Evolutionary conservation across 2,329 filamentous ascomycete genomes (phyloP), one percentile per base, ranked within the genome.

Genomic region (Calycina herbarum): DNA sequence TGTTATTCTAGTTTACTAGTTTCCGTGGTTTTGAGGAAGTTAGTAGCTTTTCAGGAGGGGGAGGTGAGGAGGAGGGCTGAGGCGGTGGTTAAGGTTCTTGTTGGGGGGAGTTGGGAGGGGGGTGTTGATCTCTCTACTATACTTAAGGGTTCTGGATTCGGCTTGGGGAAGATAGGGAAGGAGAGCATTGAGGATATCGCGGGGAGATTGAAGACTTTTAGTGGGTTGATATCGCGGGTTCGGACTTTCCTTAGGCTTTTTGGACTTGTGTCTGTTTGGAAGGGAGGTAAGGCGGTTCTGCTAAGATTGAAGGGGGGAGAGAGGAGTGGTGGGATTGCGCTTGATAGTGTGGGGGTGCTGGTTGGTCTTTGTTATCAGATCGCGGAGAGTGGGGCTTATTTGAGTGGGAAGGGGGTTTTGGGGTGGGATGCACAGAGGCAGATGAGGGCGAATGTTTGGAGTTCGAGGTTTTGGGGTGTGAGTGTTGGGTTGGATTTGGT

Each of bases 341-440:
- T 97, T 57, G 85, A 86, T 27, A 89, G 87, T 77, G 80, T 85
- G 6, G 91, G 95, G 77, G 85, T 97, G 24, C 69, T 83, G 11
- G 82, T 86, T 11, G 90, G 91, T 76, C 78, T 90, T 10, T 76
- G 81, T 10, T 96, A 91, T 80, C 93, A 97, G 78, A 79, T 86
- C 1, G 82, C 94, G 51, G 95, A 99, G 81, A 97, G 97, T 79
- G 83, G 85, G 48, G 90, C 90, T 17, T 96, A 90, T 80, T 83
- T 98, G 45, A 83, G 88, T 2, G 82, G 82, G 67, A 93, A 93
- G 77, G 89, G 89, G 24, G 85, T 96, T 3, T 75, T 97, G 61
- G 82, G 79, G 17, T 83, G 86, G 79, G 78, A 78, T 5, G 81
- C 83, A 15, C 82, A 84, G 59, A 84, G 83, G 59, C 84, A 91